These are phyloP conservation scores for Ascochyta koolunga DNA, from an alignment of 2,329 filamentous ascomycete species.

Conservation along the genomic window DNA sequence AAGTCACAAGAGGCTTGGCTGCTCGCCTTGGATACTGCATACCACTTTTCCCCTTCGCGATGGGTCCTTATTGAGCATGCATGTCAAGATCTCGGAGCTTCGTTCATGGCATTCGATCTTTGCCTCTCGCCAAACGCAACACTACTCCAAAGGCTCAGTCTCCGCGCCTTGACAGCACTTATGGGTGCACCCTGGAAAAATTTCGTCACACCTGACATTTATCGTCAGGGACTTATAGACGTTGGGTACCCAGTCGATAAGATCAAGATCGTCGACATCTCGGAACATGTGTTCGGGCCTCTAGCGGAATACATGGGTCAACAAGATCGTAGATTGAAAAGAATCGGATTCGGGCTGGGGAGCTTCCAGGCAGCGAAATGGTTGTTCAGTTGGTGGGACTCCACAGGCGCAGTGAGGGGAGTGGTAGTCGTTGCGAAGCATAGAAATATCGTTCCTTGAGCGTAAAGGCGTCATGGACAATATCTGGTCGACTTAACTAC, in stretches of 20 bases:
- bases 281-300: slow-evolving; percentile 59
- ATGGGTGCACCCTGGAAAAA: slow-evolving; percentile 58
- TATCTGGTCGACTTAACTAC: no score
- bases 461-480: no score
- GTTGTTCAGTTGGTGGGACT: slow-evolving; percentile 53
- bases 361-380: slow-evolving; percentile 41
- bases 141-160: slow-evolving; percentile 31
- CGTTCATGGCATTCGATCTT: slow-evolving; percentile 63
- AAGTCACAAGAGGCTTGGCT: slow-evolving; percentile 54
- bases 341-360: slow-evolving; percentile 48
- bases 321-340: slow-evolving; percentile 44
- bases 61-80: slow-evolving; percentile 55
- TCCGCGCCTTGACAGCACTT: slow-evolving; percentile 54
- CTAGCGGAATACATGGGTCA: slow-evolving; percentile 53
- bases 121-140: slow-evolving; percentile 42
- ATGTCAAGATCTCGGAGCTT: slow-evolving; percentile 51
- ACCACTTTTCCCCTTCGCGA: slow-evolving; percentile 63
- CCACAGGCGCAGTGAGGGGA: slow-evolving; percentile 47
- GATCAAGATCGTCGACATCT: slow-evolving; percentile 59
- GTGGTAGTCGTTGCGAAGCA: slow-evolving; percentile 49
- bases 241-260: slow-evolving; percentile 55
- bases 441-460: no score
- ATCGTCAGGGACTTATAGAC: slow-evolving; percentile 53
- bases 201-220: slow-evolving; percentile 56
- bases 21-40: slow-evolving; percentile 62